These are phyloP conservation scores for Yamadazyma dushanensis DNA, from an alignment of 1,139 yeast genomes.

Conservation along the genomic window DNA sequence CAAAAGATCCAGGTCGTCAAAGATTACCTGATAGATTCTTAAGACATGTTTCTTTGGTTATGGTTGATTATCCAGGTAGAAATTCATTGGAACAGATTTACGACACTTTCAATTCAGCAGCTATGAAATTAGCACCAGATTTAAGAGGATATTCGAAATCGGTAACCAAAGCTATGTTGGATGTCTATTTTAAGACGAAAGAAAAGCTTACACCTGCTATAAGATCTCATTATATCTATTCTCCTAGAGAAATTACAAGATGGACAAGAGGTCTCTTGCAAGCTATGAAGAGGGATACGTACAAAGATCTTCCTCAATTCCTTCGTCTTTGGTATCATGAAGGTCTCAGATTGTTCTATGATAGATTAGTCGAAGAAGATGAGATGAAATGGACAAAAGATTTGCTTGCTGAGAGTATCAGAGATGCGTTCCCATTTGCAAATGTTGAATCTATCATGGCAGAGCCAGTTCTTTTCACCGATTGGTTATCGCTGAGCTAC, in stretches of 20 bases:
- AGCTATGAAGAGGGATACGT: conserved; percentile 42
- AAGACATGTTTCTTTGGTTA: conserved; percentile 64
- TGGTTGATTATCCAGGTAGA: conserved; percentile 81
- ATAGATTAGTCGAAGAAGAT: conserved; percentile 53
- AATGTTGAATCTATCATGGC: conserved; percentile 35
- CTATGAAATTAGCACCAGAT: conserved; percentile 64
- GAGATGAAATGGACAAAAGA: conserved; percentile 57
- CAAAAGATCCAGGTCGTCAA: conserved; percentile 76
- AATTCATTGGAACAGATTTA: conserved; percentile 70
- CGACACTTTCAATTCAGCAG: conserved; percentile 53
- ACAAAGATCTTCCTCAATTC: conserved; percentile 41
- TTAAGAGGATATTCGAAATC: conserved; percentile 53
- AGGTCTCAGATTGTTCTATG: conserved; percentile 73
- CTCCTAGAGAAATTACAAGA: conserved; percentile 90
- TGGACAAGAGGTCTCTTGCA: conserved; percentile 80
- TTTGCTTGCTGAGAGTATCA: conserved; percentile 39
- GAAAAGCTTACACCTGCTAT: conserved; percentile 31
- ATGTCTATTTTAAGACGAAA: conserved; percentile 53
- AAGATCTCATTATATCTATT: conserved; percentile 67
- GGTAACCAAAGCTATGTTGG: conserved; percentile 67
- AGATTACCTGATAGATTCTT: conserved; percentile 62
- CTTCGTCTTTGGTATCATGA: conserved; percentile 81
- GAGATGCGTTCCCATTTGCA: conserved; percentile 47
- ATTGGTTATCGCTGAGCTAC: conserved; percentile 72
- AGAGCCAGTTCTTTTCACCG: conserved; percentile 63